phyloP scores from a whole-genome alignment of 2,329 filamentous ascomycete species.

The Pyricularia grisea region DNA sequence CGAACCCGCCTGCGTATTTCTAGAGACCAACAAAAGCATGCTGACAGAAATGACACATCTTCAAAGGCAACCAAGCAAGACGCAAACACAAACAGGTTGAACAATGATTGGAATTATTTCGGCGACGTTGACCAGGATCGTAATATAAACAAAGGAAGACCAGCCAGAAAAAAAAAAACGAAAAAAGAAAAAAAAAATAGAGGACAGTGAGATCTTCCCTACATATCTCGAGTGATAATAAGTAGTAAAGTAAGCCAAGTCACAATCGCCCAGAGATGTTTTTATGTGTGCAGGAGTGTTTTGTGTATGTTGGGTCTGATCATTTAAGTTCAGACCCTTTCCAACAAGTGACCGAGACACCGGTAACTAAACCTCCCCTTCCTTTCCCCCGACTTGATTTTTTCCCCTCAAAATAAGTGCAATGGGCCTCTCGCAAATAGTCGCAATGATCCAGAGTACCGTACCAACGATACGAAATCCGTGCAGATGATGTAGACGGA shows the following conservation, averaged over 20 bases:
- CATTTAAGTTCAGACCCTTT: not conserved
- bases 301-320: not conserved
- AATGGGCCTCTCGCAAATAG: not conserved
- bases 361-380: not conserved
- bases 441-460: not conserved
- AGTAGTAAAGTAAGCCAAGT: not conserved
- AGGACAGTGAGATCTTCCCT: not conserved
- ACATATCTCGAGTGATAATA: not conserved
- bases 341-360: not conserved
- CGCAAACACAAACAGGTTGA: not conserved
- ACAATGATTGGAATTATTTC: not conserved
- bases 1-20: not conserved
- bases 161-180: constrained; percentile 4
- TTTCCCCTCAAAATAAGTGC: not conserved
- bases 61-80: not conserved
- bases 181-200: not conserved
- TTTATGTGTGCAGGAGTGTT: not conserved
- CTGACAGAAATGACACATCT: not conserved
- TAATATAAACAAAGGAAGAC: constrained; percentile 4
- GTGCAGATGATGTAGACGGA: constrained; percentile 5
- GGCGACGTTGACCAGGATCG: not conserved
- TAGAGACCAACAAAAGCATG: not conserved
- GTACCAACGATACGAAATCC: not conserved
- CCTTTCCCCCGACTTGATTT: not conserved
- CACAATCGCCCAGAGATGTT: not conserved